Evolutionary conservation across 352 stramenopile species (phyloP), one percentile per base, ranked within the genome.

Genomic region (Blastocystis sp.): DNA sequence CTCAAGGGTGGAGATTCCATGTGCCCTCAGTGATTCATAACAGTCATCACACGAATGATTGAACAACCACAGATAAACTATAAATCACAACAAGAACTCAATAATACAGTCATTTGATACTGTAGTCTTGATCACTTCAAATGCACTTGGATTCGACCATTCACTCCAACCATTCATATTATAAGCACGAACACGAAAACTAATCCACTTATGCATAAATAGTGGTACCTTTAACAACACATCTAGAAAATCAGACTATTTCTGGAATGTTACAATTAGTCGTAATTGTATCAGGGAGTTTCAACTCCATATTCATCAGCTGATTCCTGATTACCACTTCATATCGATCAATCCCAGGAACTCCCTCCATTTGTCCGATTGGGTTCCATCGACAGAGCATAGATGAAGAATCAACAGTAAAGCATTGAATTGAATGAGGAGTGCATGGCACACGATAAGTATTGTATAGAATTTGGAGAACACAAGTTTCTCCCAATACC

Each of bases 151-250:
- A 19, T 81, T 56, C 9, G 51, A 48, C 70, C 70, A 81, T 56
- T 81, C 70, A 35, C 70, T 54, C 70, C 70, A 81, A 30, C 70
- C 70, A 62, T 81, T 81, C 22, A 4, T 33, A 44, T 81, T 81
- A 56, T 62, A 44, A 11, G 11, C 7, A n/a, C 70, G 42, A 24
- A 81, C 70, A 17, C 44, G 62, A 17, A 75, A 24, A 15, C 6
- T 27, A 6, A 75, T 35, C 62, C 62, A 75, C 33, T 44, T 17
- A 75, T 75, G 62, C 62, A 75, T 40, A 33, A 44, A 44, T 9
- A 75, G 35, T 7, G 62, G 70, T 3, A 60, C 9, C 3, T n/a
- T 11, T 27, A 81, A 35, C 15, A 81, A 37, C n/a, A 81, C 13
- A 56, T 81, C 70, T 81, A 60, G 33, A 27, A 48, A 13, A 4